Base-by-base conservation (phyloP, 768 basidiomycete species). In the Lepiota brunneoincarnata region DNA sequence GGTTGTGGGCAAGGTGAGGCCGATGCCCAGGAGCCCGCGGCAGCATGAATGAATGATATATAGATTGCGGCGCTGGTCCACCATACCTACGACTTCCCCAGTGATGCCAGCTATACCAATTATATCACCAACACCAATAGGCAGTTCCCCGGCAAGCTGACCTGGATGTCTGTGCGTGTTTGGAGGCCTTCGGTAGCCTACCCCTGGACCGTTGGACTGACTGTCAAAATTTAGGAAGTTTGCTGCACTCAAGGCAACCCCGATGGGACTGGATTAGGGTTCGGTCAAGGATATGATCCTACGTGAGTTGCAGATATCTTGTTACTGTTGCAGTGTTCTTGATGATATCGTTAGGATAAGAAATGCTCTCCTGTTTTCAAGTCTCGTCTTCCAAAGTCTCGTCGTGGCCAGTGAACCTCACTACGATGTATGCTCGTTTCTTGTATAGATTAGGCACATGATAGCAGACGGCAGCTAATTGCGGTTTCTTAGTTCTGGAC, bases 31-130 rank as follows among this genome's bases (percentile, higher is more conserved):
- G 31, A 9, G 31, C 2, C n/a, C 2, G 3, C 11, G 31, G 11
- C 11, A 6, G 31, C 31, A 31, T 31, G 31, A 31, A 9, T 31
- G 7, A 31, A 10, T 10, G 11, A 31, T 31, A 9, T 10, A 10
- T 31, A 31, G 31, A 9, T 78, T 3, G 67, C 68, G 9, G 74
- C 70, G 11, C 58, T 77, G 23, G 70, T 69, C 11, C 76, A 76
- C 48, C 75, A 78, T 55, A 74, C 73, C n/a, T 78, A 77, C 56
- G 73, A 74, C 45, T 78, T 77, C 60, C 72, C 74, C 2, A 67
- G 62, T n/a, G 75, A 75, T 51, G 53, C 66, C 4, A 66, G 63
- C 52, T 74, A 74, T 45, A 58, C 61, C 0, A 64, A 63, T 3
- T 73, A 68, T 35, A 52, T 69, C 47, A 66, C 57, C 37, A 67